Base-by-base conservation (phyloP, 495 filamentous ascomycete genomes). In the Pseudevernia furfuracea region DNA sequence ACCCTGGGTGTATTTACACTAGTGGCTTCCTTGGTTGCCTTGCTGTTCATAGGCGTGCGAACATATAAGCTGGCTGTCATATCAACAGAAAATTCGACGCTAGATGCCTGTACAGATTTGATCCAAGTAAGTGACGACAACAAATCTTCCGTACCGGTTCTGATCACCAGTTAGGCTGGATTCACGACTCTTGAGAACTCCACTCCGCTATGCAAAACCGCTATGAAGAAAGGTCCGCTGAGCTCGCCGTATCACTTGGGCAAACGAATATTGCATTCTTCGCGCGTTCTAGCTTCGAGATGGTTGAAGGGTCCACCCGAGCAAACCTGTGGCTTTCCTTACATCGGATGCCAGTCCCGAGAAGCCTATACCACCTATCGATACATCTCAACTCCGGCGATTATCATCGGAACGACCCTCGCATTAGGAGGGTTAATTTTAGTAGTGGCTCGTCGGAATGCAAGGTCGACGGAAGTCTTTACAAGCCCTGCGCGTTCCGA, bases 21-120 rank as follows among this genome's bases (percentile, higher is more conserved):
- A 7, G 52, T 23, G 8, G 52, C 52, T 55, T 25, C 30, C 28
- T 17, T 55, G 52, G 52, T 55, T 21, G 52, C 30, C 52, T 55
- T 55, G 52, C 30, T 55, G 10, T 55, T 55, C 52, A 34, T 55
- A 55, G 52, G 52, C 52, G 52, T 55, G 52, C 52, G 52, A 34
- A 55, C 52, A 55, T 55, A 55, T 17, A 55, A 55, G 52, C 30
- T 55, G 10, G 52, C 52, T 12, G 52, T 55, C 52, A 55, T 55
- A 55, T 34, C 28, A 10, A 55, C 52, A 1, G 30, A 32, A 11
- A 55, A 55, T 6, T 55, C 52, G 17, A 55, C 52, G 1, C 30
- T 55, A 10, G 30, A 36, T 21, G 30, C 15, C 6, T 55, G 52
- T 34, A 34, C 30, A 11, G 52, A 11, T 11, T 23, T 55, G 21